Percentiles rank a stretch among this genome's conserved stretches.
Conservation (phyloP, 148 eudicot genomes). For the Euryodendron excelsum region DNA sequence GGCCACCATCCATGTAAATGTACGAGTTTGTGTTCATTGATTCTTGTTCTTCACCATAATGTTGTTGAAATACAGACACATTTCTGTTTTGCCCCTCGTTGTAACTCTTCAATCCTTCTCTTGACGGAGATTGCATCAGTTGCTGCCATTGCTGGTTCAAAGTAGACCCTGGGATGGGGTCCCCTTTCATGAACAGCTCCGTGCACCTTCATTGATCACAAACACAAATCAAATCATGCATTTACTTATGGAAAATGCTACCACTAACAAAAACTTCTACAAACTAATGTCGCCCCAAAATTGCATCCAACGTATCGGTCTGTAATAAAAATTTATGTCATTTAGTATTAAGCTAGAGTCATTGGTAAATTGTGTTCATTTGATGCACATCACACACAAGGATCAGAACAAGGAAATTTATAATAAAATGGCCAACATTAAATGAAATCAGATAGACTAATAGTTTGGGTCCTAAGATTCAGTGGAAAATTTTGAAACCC, state of each 20-base stretch:
- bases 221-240: conserved; percentile 13
- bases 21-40: conserved; percentile 15
- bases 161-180: conserved; percentile 25
- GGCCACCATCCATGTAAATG: neutral
- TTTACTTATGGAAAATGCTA: neutral
- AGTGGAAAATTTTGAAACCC: neutral
- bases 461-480: neutral
- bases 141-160: conserved; percentile 44
- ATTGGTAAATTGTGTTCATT: neutral
- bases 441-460: neutral
- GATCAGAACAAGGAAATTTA: conserved; percentile 20
- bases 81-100: conserved; percentile 10
- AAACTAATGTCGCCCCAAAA: neutral
- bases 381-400: conserved; percentile 17
- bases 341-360: neutral
- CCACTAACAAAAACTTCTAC: too few relatives aligned
- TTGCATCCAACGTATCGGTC: neutral
- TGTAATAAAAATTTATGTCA: neutral
- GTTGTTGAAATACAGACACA: conserved; percentile 13
- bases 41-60: conserved; percentile 14
- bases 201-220: conserved; percentile 37
- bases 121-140: conserved; percentile 26
- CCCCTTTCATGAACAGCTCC: conserved; percentile 66
- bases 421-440: neutral
- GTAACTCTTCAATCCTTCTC: conserved; percentile 22